Evolutionary conservation across 1,139 yeast species (phyloP).

Genomic region (Pichia sp.): DNA sequence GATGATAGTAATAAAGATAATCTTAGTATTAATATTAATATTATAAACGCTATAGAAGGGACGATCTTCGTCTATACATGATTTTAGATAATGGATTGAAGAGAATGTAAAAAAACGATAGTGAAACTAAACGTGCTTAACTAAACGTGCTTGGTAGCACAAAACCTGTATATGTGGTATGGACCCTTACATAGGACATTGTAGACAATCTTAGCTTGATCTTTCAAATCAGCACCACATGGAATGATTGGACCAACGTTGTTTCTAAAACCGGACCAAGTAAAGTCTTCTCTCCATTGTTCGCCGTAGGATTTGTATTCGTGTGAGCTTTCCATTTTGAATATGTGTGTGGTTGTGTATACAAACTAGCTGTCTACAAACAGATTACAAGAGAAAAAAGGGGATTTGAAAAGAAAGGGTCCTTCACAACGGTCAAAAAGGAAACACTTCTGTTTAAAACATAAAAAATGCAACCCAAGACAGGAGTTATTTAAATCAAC

Average conservation of each 20-base stretch:
- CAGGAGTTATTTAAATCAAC: no score
- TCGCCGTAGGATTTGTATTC: constrained; percentile 9
- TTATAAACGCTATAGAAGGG: no score
- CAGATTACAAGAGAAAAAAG: not conserved
- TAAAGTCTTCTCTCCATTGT: constrained; percentile 13
- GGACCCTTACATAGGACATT: constrained; percentile 7
- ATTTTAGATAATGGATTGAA: no score
- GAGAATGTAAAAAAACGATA: no score
- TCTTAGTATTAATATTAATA: no score
- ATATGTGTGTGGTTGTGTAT: not conserved
- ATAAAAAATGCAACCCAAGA: no score
- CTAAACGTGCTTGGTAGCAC: constrained; percentile 7
- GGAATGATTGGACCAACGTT: constrained; percentile 9
- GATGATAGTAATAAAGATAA: no score
- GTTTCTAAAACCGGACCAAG: constrained; percentile 6
- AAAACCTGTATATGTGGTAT: constrained; percentile 9
- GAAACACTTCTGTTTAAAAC: no score
- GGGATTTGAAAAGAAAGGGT: no score
- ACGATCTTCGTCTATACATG: no score
- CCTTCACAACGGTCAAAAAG: no score
- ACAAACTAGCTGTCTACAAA: not conserved
- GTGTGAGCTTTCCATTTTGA: constrained; percentile 7
- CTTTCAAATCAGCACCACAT: constrained; percentile 5
- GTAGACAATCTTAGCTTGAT: constrained; percentile 8
- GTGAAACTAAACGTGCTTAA: no score